Evolutionary conservation across 805 yeast genomes (phyloP), one percentile per base, ranked within the genome.

Genomic region (Yarrowia sp.): DNA sequence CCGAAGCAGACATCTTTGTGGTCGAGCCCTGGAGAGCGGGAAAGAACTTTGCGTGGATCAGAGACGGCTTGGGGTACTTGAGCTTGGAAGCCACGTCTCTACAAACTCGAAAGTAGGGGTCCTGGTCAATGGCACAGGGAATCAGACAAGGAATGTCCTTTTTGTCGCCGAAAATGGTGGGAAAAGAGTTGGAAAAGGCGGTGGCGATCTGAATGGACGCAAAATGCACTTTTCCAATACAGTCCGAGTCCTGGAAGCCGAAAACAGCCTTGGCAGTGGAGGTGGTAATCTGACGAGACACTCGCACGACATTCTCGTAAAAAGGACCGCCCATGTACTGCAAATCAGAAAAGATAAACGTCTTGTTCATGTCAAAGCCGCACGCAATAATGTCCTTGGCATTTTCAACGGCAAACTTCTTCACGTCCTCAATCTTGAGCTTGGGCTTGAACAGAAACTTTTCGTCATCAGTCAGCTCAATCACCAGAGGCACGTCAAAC

Each of bases 121-220:
- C 99, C 81, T 93, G 99, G 76, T 95, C 99, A 75, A 95, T 95
- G 54, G 99, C 99, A 82, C 99, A 95, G 41, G 99, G 99, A 76
- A 95, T 95, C 76, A 95, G 81, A 77, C 97, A 91, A 67, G 97
- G 98, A 0, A 98, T 91, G 79, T 92, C 95, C 56, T 86, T 80
- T 51, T 96, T 90, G 71, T 87, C 78, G 7, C 90, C 97, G 70
- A 95, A 83, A 24, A 95, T 89, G 68, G 88, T 96, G 2, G 98
- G 99, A 83, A 90, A 95, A 14, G 98, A 90, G 56, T 93, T 89
- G 66, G 97, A 96, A 80, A 95, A 93, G 1, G 97, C 96, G 17
- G 98, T 87, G 26, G 98, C 90, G 72, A 96, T 95, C 80, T 95
- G 99, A 72, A 95, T 85, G 36, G 97, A 90, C 16, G 98, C 98